These are phyloP conservation scores for Fusarium pilosicola DNA, from an alignment of 2,329 filamentous ascomycete species.

Conservation along the genomic window DNA sequence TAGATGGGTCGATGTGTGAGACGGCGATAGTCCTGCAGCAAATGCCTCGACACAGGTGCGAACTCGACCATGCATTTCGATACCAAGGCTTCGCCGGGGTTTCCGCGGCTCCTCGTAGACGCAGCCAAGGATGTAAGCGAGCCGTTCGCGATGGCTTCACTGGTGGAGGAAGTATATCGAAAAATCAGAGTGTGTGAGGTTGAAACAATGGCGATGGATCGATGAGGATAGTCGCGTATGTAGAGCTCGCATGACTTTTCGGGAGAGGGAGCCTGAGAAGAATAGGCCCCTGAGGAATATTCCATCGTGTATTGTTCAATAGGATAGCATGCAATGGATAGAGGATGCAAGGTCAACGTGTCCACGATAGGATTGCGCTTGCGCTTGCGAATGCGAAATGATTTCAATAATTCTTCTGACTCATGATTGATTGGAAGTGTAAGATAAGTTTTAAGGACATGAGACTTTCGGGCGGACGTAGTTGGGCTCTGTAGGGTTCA, in stretches of 20 bases:
- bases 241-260: conserved; percentile 79
- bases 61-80: conserved; percentile 91
- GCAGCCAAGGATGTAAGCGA: conserved; percentile 65
- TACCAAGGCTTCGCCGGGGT: conserved; percentile 55
- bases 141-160: conserved; percentile 67
- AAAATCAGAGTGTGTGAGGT: conserved; percentile 84
- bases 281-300: conserved; percentile 56
- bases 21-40: conserved; percentile 80
- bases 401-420: conserved; percentile 11
- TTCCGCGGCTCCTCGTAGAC: conserved; percentile 56
- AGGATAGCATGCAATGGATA: conserved; percentile 13
- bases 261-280: conserved; percentile 58
- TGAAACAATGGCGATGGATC: conserved; percentile 87
- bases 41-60: conserved; percentile 67
- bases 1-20: conserved; percentile 79
- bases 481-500: conserved; percentile 22
- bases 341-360: conserved; percentile 23
- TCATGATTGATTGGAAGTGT: conserved; percentile 14
- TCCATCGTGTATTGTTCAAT: conserved; percentile 56
- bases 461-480: background rate
- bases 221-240: conserved; percentile 86
- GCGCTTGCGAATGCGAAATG: conserved; percentile 10
- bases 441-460: background rate
- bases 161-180: conserved; percentile 76
- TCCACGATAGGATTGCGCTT: background rate